A percentile compares a stretch with the other conserved stretches of the same genome.
Conservation (phyloP, 306 rosid species). For the Cicer pinnatifidum region DNA sequence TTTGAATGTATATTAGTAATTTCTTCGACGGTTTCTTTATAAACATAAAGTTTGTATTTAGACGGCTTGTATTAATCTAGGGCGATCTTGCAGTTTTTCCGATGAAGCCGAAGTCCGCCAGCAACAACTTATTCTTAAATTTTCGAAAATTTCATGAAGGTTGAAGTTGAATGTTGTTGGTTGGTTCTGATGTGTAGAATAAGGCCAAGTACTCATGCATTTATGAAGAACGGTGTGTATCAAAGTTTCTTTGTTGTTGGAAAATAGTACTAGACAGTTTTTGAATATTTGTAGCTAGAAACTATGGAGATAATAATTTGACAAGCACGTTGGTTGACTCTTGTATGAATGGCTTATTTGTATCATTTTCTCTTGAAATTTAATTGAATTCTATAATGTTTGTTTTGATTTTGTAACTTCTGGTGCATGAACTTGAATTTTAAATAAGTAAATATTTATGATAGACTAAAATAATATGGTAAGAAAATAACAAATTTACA, state of each 20-base stretch:
- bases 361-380: neutral
- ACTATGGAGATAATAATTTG: too few species aligned
- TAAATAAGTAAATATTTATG: too few species aligned
- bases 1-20: slow-evolving; percentile 8
- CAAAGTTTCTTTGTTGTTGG: neutral
- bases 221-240: neutral
- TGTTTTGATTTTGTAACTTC: neutral
- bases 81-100: slow-evolving; percentile 41
- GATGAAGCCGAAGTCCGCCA: slow-evolving; percentile 37
- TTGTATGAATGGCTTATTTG: neutral
- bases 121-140: slow-evolving; percentile 16
- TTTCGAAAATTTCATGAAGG: slow-evolving; percentile 3
- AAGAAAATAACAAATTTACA: too few species aligned
- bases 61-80: slow-evolving; percentile 9
- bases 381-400: too few species aligned
- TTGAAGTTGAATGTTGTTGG: slow-evolving; percentile 16
- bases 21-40: neutral
- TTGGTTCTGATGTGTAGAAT: slow-evolving; percentile 4
- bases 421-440: neutral
- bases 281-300: slow-evolving; percentile 14
- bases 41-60: neutral
- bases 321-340: too few species aligned
- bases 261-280: neutral
- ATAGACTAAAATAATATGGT: too few species aligned
- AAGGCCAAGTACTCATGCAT: neutral